These are phyloP conservation scores for Sporothrix phasma DNA, from an alignment of 2,329 filamentous ascomycete genomes.

Conservation along the genomic window DNA sequence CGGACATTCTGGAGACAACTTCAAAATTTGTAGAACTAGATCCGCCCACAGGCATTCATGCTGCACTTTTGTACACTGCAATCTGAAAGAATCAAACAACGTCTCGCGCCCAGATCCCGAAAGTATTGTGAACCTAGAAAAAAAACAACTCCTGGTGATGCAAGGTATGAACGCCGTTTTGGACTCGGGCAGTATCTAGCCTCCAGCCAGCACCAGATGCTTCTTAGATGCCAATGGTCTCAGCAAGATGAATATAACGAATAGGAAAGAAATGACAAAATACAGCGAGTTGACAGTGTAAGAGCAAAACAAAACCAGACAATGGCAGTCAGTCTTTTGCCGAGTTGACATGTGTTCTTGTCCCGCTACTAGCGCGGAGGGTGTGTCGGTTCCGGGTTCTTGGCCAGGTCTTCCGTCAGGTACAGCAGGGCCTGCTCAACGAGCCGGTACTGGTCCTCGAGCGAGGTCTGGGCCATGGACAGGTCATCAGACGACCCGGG, in stretches of 20 bases:
- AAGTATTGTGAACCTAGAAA: background rate
- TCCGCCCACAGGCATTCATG: too few species aligned
- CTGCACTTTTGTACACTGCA: too few species aligned
- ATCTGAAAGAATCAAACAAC: too few species aligned
- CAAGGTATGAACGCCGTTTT: background rate
- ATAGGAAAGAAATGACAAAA: too few species aligned
- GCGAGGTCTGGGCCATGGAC: slow-evolving; percentile 1
- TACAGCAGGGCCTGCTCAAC: slow-evolving; percentile 20
- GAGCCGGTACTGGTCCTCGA: slow-evolving; percentile 20
- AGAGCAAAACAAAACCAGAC: background rate
- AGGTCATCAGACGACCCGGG: background rate
- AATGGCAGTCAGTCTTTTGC: background rate
- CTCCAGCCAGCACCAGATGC: too few species aligned
- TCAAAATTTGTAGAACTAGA: too few species aligned
- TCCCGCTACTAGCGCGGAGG: slow-evolving; percentile 3
- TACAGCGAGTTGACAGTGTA: too few species aligned
- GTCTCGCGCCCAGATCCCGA: background rate
- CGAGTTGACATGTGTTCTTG: background rate
- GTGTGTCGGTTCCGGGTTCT: slow-evolving; percentile 15
- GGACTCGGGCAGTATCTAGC: too few species aligned
- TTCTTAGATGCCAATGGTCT: too few species aligned
- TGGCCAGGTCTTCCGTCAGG: slow-evolving; percentile 18
- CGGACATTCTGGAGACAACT: too few species aligned
- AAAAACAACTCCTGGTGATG: background rate
- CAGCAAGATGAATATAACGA: too few species aligned